Evolutionary conservation across 2,329 filamentous ascomycete genomes (phyloP).

Genomic region (Elsinoe ampelina): DNA sequence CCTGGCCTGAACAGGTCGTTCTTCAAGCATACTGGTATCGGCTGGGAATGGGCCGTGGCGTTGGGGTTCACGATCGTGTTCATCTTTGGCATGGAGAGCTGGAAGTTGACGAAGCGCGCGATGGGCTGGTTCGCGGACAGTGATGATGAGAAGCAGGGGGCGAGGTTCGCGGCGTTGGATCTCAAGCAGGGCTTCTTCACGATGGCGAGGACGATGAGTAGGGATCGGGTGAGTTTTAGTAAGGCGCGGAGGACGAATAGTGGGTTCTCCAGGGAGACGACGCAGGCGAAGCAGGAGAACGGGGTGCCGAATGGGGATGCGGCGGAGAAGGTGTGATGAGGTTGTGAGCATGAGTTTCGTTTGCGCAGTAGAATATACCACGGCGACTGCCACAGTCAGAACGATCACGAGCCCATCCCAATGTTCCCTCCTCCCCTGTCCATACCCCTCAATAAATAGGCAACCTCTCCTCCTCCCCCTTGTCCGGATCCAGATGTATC

Average conservation of each 20-base stretch:
- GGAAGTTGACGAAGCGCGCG: conserved; percentile 37
- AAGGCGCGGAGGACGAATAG: conserved; percentile 7
- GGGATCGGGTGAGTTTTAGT: not conserved
- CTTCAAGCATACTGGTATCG: conserved; percentile 36
- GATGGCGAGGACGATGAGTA: conserved; percentile 11
- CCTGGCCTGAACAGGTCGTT: conserved; percentile 37
- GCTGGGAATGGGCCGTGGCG: conserved; percentile 40
- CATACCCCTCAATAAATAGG: not conserved
- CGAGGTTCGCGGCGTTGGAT: conserved; percentile 4
- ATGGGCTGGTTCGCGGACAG: conserved; percentile 9
- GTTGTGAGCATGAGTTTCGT: not conserved
- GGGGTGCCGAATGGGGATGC: not conserved
- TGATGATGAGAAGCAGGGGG: conserved; percentile 6
- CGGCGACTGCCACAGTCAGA: not conserved
- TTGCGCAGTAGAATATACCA: not conserved
- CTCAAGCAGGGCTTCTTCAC: conserved; percentile 13
- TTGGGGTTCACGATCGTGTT: conserved; percentile 34
- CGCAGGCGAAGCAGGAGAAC: conserved; percentile 1
- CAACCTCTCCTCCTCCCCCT: not conserved
- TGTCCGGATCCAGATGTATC: not conserved
- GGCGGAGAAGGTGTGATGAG: not conserved
- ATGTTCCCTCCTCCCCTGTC: not conserved
- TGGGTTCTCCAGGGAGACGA: conserved; percentile 6
- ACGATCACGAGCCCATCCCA: not conserved
- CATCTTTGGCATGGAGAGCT: conserved; percentile 34